Conservation (phyloP, 1,139 yeast species). For the Saccharomyces pastorianus region DNA sequence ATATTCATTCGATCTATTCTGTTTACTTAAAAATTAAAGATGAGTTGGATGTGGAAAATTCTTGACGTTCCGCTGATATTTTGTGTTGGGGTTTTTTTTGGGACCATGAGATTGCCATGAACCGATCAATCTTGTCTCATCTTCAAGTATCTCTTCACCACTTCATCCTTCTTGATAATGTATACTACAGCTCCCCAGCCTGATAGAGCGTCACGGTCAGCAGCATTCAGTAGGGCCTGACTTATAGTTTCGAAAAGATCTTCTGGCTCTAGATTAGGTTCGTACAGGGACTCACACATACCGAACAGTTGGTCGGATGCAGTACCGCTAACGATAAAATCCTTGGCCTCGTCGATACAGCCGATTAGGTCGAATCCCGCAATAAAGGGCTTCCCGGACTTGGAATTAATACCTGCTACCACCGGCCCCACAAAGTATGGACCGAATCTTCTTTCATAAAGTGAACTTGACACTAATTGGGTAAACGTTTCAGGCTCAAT, state of each 20-base stretch:
- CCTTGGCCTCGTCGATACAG: conserved; percentile 90
- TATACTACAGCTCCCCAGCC: conserved; percentile 99
- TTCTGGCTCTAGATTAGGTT: conserved; percentile 88
- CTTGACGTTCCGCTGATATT: background rate
- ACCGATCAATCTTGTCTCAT: conserved; percentile 75
- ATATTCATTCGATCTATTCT: conserved; percentile 5
- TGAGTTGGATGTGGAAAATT: background rate
- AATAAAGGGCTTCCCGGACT: conserved; percentile 75
- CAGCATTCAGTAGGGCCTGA: conserved; percentile 89
- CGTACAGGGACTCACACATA: conserved; percentile 97
- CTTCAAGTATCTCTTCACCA: conserved; percentile 75
- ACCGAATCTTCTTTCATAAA: conserved; percentile 89
- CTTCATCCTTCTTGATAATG: conserved; percentile 85
- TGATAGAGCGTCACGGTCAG: conserved; percentile 92
- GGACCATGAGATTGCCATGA: background rate
- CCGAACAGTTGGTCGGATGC: conserved; percentile 94
- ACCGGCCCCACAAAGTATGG: conserved; percentile 96
- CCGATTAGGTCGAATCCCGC: conserved; percentile 97
- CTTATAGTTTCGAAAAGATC: conserved; percentile 93
- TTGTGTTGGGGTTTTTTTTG: background rate
- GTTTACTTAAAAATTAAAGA: conserved; percentile 1
- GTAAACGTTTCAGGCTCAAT: conserved; percentile 94
- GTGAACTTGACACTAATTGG: conserved; percentile 78
- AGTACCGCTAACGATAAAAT: conserved; percentile 95
- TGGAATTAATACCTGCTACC: conserved; percentile 87